These are phyloP conservation scores for Lactarius sp. DNA, from an alignment of 768 basidiomycete species.

Conservation along the genomic window DNA sequence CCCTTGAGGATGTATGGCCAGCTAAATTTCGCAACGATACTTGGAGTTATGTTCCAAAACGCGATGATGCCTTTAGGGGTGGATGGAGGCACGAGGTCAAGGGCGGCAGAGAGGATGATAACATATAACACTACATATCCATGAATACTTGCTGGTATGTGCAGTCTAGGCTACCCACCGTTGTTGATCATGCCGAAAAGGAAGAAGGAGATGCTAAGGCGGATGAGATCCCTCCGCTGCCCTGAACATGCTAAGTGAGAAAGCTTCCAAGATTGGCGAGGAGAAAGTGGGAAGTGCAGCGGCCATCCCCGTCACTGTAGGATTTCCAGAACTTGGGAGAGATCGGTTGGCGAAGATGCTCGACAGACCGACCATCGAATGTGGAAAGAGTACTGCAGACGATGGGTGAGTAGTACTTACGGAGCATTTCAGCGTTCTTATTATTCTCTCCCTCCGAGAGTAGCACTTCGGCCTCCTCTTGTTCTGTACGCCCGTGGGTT, in stretches of 20 bases:
- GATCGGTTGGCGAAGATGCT: background rate
- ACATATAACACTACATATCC: conserved; percentile 75
- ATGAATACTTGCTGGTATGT: conserved; percentile 5
- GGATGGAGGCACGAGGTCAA: conserved; percentile 87
- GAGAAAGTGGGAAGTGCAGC: background rate
- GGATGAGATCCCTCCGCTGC: conserved; percentile 29
- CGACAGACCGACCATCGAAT: background rate
- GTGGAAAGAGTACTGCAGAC: too few relatives aligned
- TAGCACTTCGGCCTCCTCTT: conserved; percentile 4
- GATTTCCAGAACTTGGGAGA: background rate
- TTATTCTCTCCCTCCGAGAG: conserved; percentile 7
- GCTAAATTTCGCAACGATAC: conserved; percentile 78
- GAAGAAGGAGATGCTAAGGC: conserved; percentile 67
- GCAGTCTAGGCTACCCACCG: conserved; percentile 41
- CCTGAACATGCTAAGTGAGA: conserved; percentile 5
- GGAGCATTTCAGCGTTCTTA: background rate
- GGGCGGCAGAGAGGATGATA: conserved; percentile 91
- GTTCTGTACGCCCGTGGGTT: background rate
- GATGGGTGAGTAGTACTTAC: background rate
- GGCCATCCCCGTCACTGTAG: background rate
- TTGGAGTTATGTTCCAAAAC: conserved; percentile 92
- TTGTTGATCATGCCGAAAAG: conserved; percentile 92
- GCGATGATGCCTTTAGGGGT: conserved; percentile 94
- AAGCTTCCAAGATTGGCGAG: background rate
- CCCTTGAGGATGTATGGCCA: conserved; percentile 93